These are phyloP conservation scores for Erucastrum elatum DNA, from an alignment of 345 rosid species.

Conservation along the genomic window DNA sequence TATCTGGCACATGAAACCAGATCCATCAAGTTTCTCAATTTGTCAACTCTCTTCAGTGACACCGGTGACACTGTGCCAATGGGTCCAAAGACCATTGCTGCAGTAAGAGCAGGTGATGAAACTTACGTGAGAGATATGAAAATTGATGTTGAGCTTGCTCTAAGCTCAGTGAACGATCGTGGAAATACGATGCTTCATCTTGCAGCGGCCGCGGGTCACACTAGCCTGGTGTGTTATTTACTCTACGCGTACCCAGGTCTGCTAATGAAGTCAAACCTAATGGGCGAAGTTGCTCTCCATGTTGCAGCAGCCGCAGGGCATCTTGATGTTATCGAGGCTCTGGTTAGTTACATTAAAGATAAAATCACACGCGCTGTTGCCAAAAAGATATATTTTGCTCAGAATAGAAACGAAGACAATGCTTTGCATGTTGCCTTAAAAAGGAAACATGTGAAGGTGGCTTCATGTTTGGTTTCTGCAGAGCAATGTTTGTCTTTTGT, in stretches of 20 bases:
- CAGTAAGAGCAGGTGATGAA: background rate
- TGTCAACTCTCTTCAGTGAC: background rate
- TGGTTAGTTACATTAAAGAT: background rate
- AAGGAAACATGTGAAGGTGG: background rate
- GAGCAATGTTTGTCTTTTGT: background rate
- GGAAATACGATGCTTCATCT: background rate
- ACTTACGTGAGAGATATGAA: background rate
- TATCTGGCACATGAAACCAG: background rate
- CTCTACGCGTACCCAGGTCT: background rate
- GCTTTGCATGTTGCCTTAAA: constrained; percentile 2
- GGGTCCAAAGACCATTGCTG: background rate
- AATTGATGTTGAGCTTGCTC: background rate
- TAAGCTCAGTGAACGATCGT: background rate
- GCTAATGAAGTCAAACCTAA: background rate
- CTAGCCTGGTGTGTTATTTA: background rate
- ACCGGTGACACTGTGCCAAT: background rate
- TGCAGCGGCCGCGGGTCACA: background rate
- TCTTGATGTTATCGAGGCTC: background rate
- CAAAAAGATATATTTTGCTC: background rate
- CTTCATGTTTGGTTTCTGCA: background rate
- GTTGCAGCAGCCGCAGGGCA: background rate
- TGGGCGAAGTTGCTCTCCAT: background rate
- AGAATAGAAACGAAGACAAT: background rate
- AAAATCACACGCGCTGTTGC: background rate
- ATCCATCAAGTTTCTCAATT: background rate